Evolutionary conservation across 2,329 filamentous ascomycete genomes (phyloP).

Genomic region (Xylariomycetidae sp.): DNA sequence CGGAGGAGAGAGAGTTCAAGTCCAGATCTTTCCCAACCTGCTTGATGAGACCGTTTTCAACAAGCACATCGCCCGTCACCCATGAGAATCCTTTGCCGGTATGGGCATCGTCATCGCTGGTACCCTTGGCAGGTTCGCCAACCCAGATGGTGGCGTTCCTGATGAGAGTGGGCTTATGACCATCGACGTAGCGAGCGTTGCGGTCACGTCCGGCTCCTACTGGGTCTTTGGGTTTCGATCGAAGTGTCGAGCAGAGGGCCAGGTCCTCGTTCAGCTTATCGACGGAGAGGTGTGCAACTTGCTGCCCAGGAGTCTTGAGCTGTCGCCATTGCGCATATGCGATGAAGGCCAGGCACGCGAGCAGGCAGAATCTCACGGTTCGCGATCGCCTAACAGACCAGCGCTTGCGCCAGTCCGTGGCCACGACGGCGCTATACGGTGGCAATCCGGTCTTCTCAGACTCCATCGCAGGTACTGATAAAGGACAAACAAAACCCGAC

Average conservation of each 20-base stretch:
- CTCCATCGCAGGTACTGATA: constrained; percentile 13
- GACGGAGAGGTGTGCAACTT: constrained; percentile 40
- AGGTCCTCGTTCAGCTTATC: constrained; percentile 49
- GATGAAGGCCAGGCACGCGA: constrained; percentile 45
- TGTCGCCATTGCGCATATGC: constrained; percentile 45
- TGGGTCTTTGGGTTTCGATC: constrained; percentile 48
- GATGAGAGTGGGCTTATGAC: constrained; percentile 55
- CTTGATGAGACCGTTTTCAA: constrained; percentile 57
- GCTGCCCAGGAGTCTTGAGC: too few species aligned
- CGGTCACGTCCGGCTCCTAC: constrained; percentile 48
- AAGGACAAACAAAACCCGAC: too few species aligned
- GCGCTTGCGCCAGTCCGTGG: constrained; percentile 21
- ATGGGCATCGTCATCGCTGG: constrained; percentile 46
- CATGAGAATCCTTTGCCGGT: constrained; percentile 56
- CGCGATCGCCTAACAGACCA: constrained; percentile 36
- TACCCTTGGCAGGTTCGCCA: constrained; percentile 51
- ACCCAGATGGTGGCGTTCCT: constrained; percentile 62
- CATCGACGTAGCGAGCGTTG: constrained; percentile 56
- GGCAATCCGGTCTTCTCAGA: constrained; percentile 38
- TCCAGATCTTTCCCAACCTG: constrained; percentile 34
- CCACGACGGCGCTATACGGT: constrained; percentile 35
- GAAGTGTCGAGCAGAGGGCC: constrained; percentile 49
- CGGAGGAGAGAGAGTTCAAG: constrained; percentile 33
- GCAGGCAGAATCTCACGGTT: constrained; percentile 34
- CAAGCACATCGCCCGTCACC: constrained; percentile 52